A percentile compares a stretch with the other conserved stretches of the same genome.
Conservation (phyloP, 495 filamentous ascomycete species). For the Tuber melanosporum region DNA sequence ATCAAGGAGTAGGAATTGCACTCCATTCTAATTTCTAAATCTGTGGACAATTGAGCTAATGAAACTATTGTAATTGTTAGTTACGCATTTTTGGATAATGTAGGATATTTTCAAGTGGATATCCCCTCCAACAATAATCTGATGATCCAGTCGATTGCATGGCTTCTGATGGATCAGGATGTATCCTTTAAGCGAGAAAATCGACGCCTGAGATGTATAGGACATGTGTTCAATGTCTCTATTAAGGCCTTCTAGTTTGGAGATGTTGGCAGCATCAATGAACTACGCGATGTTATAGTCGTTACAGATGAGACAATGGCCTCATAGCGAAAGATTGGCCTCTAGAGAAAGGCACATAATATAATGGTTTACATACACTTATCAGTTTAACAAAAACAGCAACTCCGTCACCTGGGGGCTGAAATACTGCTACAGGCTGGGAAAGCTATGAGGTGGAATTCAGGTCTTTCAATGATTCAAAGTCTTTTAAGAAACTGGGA, state of each 20-base stretch:
- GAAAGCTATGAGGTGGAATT: too few relatives aligned
- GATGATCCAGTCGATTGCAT: not conserved
- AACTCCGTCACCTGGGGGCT: not conserved
- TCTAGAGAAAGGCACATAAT: not conserved
- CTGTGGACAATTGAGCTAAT: too few relatives aligned
- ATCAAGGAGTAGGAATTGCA: too few relatives aligned
- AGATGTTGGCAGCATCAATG: not conserved
- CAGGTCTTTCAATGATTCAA: too few relatives aligned
- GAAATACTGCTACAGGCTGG: not conserved
- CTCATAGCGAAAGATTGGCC: not conserved
- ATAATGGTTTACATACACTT: not conserved
- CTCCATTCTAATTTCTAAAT: too few relatives aligned
- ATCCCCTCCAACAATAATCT: not conserved
- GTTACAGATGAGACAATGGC: not conserved
- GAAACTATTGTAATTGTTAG: too few relatives aligned
- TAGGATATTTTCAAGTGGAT: not conserved
- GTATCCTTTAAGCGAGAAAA: not conserved
- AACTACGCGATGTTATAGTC: not conserved
- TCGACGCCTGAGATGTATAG: not conserved
- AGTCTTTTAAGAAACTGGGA: too few relatives aligned
- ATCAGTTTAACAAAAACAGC: not conserved
- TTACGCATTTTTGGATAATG: too few relatives aligned
- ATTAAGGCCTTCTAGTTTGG: not conserved
- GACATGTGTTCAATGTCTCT: not conserved
- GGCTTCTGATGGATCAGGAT: not conserved